Evolutionary conservation across 495 filamentous ascomycete genomes (phyloP), one percentile per base, ranked within the genome.

Genomic region (Trichoderma asperelloides): DNA sequence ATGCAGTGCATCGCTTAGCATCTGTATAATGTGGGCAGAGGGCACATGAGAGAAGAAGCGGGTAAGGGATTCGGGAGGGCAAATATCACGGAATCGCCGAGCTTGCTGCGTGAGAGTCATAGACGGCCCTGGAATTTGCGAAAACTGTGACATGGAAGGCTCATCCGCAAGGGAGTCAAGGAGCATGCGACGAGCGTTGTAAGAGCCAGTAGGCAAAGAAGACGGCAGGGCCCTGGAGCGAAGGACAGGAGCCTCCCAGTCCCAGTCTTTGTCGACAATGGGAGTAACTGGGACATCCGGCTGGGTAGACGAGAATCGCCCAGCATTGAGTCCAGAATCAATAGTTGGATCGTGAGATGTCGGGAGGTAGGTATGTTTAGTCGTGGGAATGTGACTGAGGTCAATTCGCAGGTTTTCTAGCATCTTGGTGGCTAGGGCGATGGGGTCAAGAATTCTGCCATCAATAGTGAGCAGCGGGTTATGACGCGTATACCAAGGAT

Each of bases 341-440:
- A 87, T 72, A 66, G 89, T 87, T 82, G 88, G 96, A 40, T 85
- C 80, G 69, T 83, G 75, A 65, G 65, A 39, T 16, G 70, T 64
- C 23, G 73, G 71, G 41, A 65, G 68, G 55, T 60, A 60, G 55
- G 23, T 16, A 28, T 21, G 16, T 30, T 18, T 30, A 16, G 27
- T 45, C 12, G 86, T 77, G 15, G 90, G 87, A 66, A 87, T 80
- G 65, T 89, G 86, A 64, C 78, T 87, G 75, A 98, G 93, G 74
- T 97, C 90, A 75, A 99, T 96, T 66, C 87, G 90, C n/a, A 99
- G 86, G 43, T 84, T 88, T 71, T 96, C 91, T 67, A 99, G 89
- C 89, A 99, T 96, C 70, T 89, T 86, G 0, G 95, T 96, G 33
- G 95, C 95, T 23, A 98, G 81, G 28, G 86, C 85, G 68, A 98